Base-by-base conservation (phyloP, 352 stramenopile species). In the Aphanomyces cochlioides region DNA sequence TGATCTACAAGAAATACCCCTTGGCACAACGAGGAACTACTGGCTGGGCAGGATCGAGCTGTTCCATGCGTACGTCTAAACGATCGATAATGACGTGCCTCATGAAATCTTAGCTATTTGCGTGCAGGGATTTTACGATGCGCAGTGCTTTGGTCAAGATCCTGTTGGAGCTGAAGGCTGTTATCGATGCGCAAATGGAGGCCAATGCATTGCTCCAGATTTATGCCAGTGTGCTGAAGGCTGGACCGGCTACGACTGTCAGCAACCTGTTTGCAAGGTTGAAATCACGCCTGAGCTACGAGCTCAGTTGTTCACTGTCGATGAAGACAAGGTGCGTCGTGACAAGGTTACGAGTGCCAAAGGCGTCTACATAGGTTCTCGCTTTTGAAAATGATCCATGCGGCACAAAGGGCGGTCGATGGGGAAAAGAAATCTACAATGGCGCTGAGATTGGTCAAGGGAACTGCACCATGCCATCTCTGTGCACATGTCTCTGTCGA, bases 171-270 rank as follows among this genome's bases (percentile, higher is more conserved):
- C 81, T 56, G 88, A 98, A 76, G 96, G 92, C 5, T 99, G 96
- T 73, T 99, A 92, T 73, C 85, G 92, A 0, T 99, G 96, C 77
- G 81, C 85, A 40, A 99, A 99, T 71, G 91, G 90, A 40, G 96
- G 96, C 36, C 81, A 90, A 5, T 99, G 96, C 61, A 80, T 96
- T 12, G 86, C 79, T 0, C 93, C 93, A 0, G 93, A 98, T 72
- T 72, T 93, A 41, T 99, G 96, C 69, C 65, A 83, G 19, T 99
- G 96, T 78, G 85, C 92, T 0, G 75, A 88, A 43, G 96, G 93
- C 5, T 99, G 96, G 96, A 90, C 78, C 12, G 96, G 96, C 12
- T 98, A 96, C 69, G 96, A 98, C 75, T 99, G 96, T 78, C 79
- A 76, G 59, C 90, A 83, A 40, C 96, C 96, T 1, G 83, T 98